These are phyloP conservation scores for Scutellaria barbata DNA, from an alignment of 257 asterid species.

Conservation along the genomic window DNA sequence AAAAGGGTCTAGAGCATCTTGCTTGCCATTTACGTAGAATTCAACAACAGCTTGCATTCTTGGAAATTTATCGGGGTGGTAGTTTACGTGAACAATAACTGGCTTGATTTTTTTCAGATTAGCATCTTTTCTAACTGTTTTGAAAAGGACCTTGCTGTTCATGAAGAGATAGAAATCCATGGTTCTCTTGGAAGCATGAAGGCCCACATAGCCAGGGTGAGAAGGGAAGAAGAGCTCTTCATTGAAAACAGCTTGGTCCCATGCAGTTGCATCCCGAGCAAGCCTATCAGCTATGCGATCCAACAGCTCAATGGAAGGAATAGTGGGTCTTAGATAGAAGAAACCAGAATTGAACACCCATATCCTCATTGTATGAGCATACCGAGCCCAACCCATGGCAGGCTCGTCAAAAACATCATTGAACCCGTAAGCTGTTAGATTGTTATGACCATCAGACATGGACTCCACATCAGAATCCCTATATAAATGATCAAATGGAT, in stretches of 20 bases:
- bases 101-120: slow-evolving; percentile 65
- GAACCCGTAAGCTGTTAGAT: slow-evolving; percentile 82
- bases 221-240: slow-evolving; percentile 84
- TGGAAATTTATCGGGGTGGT: slow-evolving; percentile 76
- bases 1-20: slow-evolving; percentile 70
- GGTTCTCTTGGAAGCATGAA: slow-evolving; percentile 78
- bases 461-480: slow-evolving; percentile 89
- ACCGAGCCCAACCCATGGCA: slow-evolving; percentile 86
- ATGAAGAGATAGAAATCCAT: slow-evolving; percentile 74
- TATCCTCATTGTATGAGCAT: slow-evolving; percentile 84
- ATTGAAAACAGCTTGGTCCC: slow-evolving; percentile 92
- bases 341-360: slow-evolving; percentile 91
- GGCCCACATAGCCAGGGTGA: slow-evolving; percentile 77
- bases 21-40: slow-evolving; percentile 72
- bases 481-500: slow-evolving; percentile 69
- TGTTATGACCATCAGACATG: slow-evolving; percentile 82
- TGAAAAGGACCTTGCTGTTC: slow-evolving; percentile 88
- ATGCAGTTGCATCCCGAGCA: slow-evolving; percentile 47
- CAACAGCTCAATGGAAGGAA: slow-evolving; percentile 81
- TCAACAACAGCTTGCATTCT: slow-evolving; percentile 84
- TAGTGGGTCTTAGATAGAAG: slow-evolving; percentile 79
- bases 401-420: slow-evolving; percentile 80
- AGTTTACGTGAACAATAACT: slow-evolving; percentile 76
- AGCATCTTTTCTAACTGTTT: slow-evolving; percentile 70
- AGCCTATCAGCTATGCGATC: slow-evolving; percentile 75